Evolutionary conservation across 106 monocot genomes (phyloP).

Genomic region (Allium fistulosum): DNA sequence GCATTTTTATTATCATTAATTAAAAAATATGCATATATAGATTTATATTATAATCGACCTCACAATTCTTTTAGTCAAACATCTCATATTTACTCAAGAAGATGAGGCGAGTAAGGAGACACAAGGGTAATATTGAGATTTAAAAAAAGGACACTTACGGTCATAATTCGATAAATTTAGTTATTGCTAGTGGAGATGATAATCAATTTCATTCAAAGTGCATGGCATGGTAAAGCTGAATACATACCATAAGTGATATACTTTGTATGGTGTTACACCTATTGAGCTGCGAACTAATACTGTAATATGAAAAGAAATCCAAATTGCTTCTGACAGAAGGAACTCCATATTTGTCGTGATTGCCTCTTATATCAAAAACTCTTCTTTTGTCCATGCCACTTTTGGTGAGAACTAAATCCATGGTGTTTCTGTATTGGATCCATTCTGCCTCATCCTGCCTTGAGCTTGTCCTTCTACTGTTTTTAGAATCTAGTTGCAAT

Average conservation of each 20-base stretch:
- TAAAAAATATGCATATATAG: too few species aligned
- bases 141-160: too few species aligned
- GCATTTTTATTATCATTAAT: too few species aligned
- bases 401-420: slow-evolving; percentile 38
- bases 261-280: slow-evolving; percentile 52
- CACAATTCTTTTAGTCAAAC: too few species aligned
- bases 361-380: slow-evolving; percentile 87
- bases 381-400: slow-evolving; percentile 49
- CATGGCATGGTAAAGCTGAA: neutral
- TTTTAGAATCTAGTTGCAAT: slow-evolving; percentile 62
- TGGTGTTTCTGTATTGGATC: slow-evolving; percentile 56
- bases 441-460: slow-evolving; percentile 82
- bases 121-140: too few species aligned
- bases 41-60: too few species aligned
- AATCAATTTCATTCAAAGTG: too few species aligned
- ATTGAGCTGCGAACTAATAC: slow-evolving; percentile 57
- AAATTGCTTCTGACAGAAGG: slow-evolving; percentile 49
- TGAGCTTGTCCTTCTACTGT: slow-evolving; percentile 48
- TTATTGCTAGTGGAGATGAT: too few species aligned
- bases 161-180: too few species aligned
- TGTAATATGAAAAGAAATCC: slow-evolving; percentile 79
- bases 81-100: too few species aligned
- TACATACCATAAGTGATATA: slow-evolving; percentile 72
- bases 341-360: slow-evolving; percentile 96
- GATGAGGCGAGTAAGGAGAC: too few species aligned